Percentiles rank a stretch among this genome's conserved stretches.
phyloP scores from a whole-genome alignment of 148 eudicot genomes.

The Rhododendron henanense region DNA sequence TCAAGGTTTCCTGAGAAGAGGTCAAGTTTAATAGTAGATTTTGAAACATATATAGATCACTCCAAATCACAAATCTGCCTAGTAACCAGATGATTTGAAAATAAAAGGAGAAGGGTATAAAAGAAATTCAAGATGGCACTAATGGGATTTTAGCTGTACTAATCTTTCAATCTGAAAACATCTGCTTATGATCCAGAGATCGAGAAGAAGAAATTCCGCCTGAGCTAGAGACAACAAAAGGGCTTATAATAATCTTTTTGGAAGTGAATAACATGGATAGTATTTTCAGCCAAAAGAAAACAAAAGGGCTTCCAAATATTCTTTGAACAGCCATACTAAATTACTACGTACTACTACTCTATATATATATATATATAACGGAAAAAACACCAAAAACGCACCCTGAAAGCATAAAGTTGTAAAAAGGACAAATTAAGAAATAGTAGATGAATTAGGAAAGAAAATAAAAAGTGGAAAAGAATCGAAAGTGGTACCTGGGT shows the following conservation, averaged over 20 bases:
- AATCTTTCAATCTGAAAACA: background rate
- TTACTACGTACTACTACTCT: too few species aligned
- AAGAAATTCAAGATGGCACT: background rate
- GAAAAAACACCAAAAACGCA: background rate
- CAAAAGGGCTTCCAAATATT: background rate
- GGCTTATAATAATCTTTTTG: background rate
- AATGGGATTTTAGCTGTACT: background rate
- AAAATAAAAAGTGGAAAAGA: background rate
- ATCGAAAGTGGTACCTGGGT: slow-evolving; percentile 47
- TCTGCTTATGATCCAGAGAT: background rate
- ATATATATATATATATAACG: background rate
- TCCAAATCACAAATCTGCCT: background rate
- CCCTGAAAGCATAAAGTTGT: background rate
- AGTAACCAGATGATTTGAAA: background rate
- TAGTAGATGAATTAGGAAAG: background rate
- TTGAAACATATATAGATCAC: background rate
- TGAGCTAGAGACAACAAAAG: background rate
- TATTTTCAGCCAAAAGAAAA: background rate
- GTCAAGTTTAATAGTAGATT: background rate
- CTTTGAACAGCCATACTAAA: background rate
- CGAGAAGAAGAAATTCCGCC: background rate
- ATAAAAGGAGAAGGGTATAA: background rate
- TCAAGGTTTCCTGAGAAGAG: background rate
- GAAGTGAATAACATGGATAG: background rate
- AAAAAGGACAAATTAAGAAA: background rate